Evolutionary conservation across 805 yeast species (phyloP), one percentile per base, ranked within the genome.

Genomic region (Yarrowia sp.): DNA sequence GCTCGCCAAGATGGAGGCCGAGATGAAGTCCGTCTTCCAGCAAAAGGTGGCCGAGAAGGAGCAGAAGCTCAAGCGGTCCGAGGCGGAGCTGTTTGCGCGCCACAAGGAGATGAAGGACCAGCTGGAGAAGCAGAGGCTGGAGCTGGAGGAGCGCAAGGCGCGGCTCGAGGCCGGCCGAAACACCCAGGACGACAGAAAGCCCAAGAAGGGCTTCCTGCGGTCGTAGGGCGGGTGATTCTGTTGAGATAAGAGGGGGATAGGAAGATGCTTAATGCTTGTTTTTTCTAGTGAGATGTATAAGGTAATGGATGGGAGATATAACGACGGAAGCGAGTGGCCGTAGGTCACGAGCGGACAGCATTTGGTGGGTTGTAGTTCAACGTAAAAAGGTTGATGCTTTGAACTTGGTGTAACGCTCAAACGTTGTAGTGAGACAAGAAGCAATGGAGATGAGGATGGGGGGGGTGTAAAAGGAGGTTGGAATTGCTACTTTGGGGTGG

Each of bases 81-180:
- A 95, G 82, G 95, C 97, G 69, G 99, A 95, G 80, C 85, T 95
- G 77, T 94, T 94, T 78, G 86, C 95, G 49, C 89, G 96, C 79
- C 99, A 95, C 80, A 91, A 92, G 80, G 98, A 95, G 79, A 93
- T 94, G 94, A 94, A 94, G 81, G 98, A 94, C 77, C 92, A 91
- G 80, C 85, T 95, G 78, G 83, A 89, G 72, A 90, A 90, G 79
- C 97, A 94, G 80, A 87, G 94, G 73, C 89, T 89, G 77, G 86
- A 92, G 75, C 85, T 95, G 76, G 98, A 95, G 79, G 97, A 92
- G 73, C 92, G 91, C 81, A 93, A 92, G 81, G 85, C 83, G 71
- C 91, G 88, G 77, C 83, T 95, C 74, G 76, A 73, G 70, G 69
- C 71, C 8, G 74, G 73, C 38, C 56, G 56, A 38, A 63, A 38